These are phyloP conservation scores for Avena insularis DNA, from an alignment of 176 grass and related monocot species.

Conservation along the genomic window DNA sequence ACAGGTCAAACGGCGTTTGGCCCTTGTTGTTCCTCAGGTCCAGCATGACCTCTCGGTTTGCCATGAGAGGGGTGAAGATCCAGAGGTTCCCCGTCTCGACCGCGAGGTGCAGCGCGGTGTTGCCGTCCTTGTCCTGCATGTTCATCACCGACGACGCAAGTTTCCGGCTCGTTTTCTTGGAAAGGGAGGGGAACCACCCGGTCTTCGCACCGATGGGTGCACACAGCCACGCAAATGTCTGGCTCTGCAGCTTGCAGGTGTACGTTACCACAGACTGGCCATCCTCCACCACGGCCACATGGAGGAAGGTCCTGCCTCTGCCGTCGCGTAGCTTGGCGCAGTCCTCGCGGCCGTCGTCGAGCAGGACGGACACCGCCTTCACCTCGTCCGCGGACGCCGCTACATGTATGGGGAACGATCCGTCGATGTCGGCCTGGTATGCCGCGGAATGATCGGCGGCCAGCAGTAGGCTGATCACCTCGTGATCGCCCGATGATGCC, in stretches of 20 bases:
- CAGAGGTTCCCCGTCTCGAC: not conserved
- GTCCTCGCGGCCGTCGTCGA: not conserved
- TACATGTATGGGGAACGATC: constrained; percentile 44
- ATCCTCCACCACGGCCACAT: constrained; percentile 32
- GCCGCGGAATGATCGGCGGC: not conserved
- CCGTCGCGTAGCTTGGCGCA: constrained; percentile 38
- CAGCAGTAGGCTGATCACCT: constrained; percentile 24
- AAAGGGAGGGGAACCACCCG: no score
- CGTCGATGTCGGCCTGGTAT: not conserved
- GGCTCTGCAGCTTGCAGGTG: no score
- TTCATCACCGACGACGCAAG: not conserved
- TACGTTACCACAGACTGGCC: not conserved
- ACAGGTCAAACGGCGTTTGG: constrained; percentile 17
- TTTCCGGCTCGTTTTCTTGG: not conserved
- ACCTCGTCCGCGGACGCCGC: not conserved
- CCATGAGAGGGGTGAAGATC: constrained; percentile 9
- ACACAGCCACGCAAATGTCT: no score
- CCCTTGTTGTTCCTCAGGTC: constrained; percentile 21
- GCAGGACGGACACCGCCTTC: not conserved
- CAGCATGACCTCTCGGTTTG: not conserved
- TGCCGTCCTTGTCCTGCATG: constrained; percentile 45
- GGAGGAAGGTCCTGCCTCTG: constrained; percentile 53
- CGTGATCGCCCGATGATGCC: constrained; percentile 20
- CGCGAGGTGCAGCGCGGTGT: constrained; percentile 51
- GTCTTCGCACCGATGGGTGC: no score